Evolutionary conservation across 1,284 basidiomycete genomes (phyloP), one percentile per base, ranked within the genome.

Genomic region (Marasmius tenuissimus): DNA sequence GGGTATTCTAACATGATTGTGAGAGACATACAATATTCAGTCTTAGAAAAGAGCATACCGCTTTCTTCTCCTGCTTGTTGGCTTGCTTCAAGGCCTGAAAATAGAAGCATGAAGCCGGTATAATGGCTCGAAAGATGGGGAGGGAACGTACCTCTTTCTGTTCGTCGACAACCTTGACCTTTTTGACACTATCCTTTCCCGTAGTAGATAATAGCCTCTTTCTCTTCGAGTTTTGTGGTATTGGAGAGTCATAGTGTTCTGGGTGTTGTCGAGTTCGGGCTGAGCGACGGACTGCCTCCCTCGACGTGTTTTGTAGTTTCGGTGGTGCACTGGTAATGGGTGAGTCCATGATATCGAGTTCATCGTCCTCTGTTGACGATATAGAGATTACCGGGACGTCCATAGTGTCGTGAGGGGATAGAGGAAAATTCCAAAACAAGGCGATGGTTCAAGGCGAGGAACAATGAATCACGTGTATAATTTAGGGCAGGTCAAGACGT

Each of bases 61-160:
- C 73, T 62, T 80, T 81, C 58, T 75, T 77, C 57, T 71, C 68
- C 8, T 76, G 70, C 48, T 71, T 49, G 60, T 74, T 79, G 22
- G 65, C 65, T 58, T 72, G 79, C 66, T 81, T 81, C 16, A 49
- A 38, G 12, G 60, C 58, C 34, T 40, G 35, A 45, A 53, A 42
- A 14, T 53, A 33, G 12, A 52, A 14, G 4, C 4, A 14, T 16
- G 12, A 37, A 10, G 34, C 5, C 12, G 34, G 33, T n/a, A 18
- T 11, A 11, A 33, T n/a, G 18, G n/a, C 34, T 35, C 12, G 11
- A 18, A 18, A 37, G 5, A 10, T 35, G 14, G 34, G 34, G 34
- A 8, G 11, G 12, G 11, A 9, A 18, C 34, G 38, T 38, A 37
- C n/a, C 27, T 10, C 27, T 37, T 54, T 38, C 34, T 34, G 10